Evolutionary conservation across 345 rosid genomes (phyloP), one percentile per base, ranked within the genome.

Genomic region (Citrus trifoliata): DNA sequence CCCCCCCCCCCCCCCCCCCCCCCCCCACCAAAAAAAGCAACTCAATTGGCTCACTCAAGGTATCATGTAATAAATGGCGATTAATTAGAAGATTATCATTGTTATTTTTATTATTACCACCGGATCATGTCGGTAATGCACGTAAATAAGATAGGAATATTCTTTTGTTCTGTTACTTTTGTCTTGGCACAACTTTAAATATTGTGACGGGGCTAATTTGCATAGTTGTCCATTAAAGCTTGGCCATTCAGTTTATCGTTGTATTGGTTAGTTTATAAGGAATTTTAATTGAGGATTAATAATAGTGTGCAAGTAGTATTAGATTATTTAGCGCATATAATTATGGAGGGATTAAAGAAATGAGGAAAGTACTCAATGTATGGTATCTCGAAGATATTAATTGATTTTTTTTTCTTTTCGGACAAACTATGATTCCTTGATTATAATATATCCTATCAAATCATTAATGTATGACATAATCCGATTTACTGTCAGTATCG

Each of bases 111-210:
- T 56, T 67, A 56, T 67, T 25, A 33, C 58, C 35, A 28, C n/a
- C 4, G 3, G 63, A 14, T 62, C 7, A 40, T 71, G 80, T 80
- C 83, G 73, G 77, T 65, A 71, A 13, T 24, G 25, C 21, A 37
- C 38, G 56, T 37, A 25, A 76, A 53, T 14, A 76, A 66, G 32
- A 30, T 76, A 42, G 58, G 77, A 56, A 76, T 81, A 81, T 81
- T 81, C 70, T 24, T 58, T 71, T 56, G 77, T 66, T 42, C 56
- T 38, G 53, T 71, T 37, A 62, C 62, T 48, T 64, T 64, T 71
- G 77, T 75, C 75, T 19, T 27, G 53, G 30, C 62, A 63, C 42
- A 1, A 71, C 73, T 67, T 80, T 38, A 46, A 30, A 38, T 13
- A 7, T 40, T 13, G 10, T 10, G 10, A 21, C 19, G 21, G 28